A percentile compares a stretch with the other conserved stretches of the same genome.
Conservation (phyloP, 345 rosid genomes). For the Populus davidiana region DNA sequence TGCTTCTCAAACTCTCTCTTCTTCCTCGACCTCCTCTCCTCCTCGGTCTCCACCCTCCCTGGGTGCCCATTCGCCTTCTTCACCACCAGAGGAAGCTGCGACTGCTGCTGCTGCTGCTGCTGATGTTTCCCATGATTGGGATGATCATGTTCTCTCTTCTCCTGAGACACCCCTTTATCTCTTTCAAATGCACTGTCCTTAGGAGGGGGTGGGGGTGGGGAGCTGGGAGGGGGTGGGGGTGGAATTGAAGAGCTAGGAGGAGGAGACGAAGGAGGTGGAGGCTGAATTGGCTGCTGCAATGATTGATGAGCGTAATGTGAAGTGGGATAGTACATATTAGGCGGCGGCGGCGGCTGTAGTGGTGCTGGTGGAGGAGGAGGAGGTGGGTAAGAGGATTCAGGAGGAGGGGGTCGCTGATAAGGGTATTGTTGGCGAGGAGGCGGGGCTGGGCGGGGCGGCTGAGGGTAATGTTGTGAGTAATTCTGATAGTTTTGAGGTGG, state of each 20-base stretch:
- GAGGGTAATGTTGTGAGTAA: conserved; percentile 28
- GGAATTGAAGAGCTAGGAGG: conserved; percentile 51
- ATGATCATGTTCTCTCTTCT: conserved; percentile 52
- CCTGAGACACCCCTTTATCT: conserved; percentile 37
- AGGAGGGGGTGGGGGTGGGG: too few relatives aligned
- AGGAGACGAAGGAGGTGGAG: conserved; percentile 58
- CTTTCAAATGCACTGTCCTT: conserved; percentile 45
- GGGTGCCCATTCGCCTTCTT: conserved; percentile 47
- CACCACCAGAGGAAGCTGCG: conserved; percentile 32
- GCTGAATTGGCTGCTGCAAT: conserved; percentile 48
- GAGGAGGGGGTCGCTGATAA: conserved; percentile 62
- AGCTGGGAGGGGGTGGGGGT: conserved; percentile 90
- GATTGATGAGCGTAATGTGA: conserved; percentile 49
- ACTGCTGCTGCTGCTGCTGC: conserved; percentile 41
- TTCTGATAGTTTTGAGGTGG: conserved; percentile 9
- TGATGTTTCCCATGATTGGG: conserved; percentile 33
- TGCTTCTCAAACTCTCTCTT: conserved; percentile 88
- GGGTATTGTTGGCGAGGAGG: conserved; percentile 45
- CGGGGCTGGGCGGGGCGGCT: conserved; percentile 25
- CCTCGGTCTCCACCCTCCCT: conserved; percentile 78
- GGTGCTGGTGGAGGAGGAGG: conserved; percentile 43
- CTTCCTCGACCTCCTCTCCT: conserved; percentile 87
- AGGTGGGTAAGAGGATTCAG: conserved; percentile 53
- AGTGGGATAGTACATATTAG: conserved; percentile 43
- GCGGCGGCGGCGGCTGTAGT: conserved; percentile 32